Evolutionary conservation across 768 basidiomycete genomes (phyloP).

Genomic region (Baorangia bicolor): DNA sequence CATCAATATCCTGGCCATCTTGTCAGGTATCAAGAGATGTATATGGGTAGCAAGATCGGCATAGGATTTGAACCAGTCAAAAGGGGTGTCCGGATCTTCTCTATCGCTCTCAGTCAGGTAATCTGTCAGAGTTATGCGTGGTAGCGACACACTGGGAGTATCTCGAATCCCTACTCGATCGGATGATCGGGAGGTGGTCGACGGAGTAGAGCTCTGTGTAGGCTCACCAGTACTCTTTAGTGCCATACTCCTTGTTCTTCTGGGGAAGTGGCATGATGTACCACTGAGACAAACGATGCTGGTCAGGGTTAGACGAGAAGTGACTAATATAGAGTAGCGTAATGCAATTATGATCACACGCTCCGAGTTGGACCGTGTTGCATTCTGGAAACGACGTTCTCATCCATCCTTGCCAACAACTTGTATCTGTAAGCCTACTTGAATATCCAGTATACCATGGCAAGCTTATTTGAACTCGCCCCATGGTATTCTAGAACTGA

Average conservation of each 20-base stretch:
- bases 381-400: background rate
- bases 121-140: background rate
- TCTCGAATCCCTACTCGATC: constrained; percentile 56
- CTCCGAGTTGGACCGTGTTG: background rate
- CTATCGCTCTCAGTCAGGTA: constrained; percentile 34
- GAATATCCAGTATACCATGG: constrained; percentile 24
- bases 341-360: constrained; percentile 13
- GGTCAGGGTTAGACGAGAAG: background rate
- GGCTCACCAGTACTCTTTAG: constrained; percentile 66
- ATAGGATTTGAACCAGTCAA: constrained; percentile 90
- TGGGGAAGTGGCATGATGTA: constrained; percentile 43
- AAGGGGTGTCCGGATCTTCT: constrained; percentile 56
- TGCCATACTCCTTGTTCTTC: constrained; percentile 69
- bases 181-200: background rate
- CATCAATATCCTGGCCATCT: constrained; percentile 64
- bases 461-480: constrained; percentile 20
- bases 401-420: too few relatives aligned
- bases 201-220: background rate
- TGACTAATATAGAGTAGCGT: constrained; percentile 3
- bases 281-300: too few relatives aligned
- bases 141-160: constrained; percentile 55
- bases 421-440: constrained; percentile 22
- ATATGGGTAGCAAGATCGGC: constrained; percentile 64
- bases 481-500: constrained; percentile 14
- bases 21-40: constrained; percentile 61